A percentile compares a stretch with the other conserved stretches of the same genome.
These are phyloP conservation scores for Biancaea sappan DNA, from an alignment of 306 rosid genomes.

Conservation along the genomic window DNA sequence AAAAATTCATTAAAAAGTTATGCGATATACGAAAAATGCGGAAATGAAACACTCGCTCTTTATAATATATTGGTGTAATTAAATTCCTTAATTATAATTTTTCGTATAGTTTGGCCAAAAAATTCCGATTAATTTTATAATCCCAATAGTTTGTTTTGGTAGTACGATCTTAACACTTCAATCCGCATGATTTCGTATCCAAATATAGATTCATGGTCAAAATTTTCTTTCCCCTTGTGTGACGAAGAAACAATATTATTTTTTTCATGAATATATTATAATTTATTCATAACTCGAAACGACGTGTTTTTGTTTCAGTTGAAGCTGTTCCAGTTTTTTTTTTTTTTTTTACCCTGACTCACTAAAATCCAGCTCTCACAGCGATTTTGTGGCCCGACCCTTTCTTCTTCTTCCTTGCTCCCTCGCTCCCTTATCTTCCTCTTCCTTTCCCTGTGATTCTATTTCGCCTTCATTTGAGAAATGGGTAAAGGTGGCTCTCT, in stretches of 20 bases:
- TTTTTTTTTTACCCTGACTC: neutral
- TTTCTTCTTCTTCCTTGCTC: neutral
- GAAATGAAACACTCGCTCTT: neutral
- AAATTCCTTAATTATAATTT: too few species aligned
- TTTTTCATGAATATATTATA: neutral
- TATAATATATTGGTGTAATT: neutral
- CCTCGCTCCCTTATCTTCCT: neutral
- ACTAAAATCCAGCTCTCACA: neutral
- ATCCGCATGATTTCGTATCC: neutral
- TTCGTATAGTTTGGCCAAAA: too few species aligned
- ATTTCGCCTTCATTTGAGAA: neutral
- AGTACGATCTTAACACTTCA: neutral
- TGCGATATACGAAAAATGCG: neutral
- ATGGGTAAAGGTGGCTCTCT: slow-evolving; percentile 60
- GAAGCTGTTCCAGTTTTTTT: neutral
- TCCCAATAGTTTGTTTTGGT: too few species aligned
- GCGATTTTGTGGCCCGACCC: neutral
- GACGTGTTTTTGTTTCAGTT: neutral
- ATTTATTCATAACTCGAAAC: neutral
- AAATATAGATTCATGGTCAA: neutral
- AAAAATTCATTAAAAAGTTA: too few species aligned
- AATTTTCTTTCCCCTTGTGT: neutral
- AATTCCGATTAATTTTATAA: too few species aligned
- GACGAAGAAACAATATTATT: neutral
- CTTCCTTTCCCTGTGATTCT: neutral